Percentiles rank a stretch among this genome's conserved stretches.
Evolutionary conservation across 2,329 filamentous ascomycete genomes (phyloP).

Genomic region (Trichoderma hamatum): DNA sequence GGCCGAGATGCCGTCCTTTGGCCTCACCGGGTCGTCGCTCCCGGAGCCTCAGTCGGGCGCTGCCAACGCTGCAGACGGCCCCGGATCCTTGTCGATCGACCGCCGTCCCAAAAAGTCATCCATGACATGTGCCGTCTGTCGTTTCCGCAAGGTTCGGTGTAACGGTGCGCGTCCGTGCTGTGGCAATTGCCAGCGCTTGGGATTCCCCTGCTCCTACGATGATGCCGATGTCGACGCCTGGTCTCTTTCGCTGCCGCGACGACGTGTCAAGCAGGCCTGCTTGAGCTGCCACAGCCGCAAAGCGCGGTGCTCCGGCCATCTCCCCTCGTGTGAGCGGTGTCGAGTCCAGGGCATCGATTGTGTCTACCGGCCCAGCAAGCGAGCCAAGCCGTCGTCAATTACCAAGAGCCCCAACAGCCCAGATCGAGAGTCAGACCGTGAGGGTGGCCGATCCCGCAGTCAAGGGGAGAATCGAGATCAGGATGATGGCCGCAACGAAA

Average conservation of each 20-base stretch:
- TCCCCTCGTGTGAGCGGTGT: conserved; percentile 56
- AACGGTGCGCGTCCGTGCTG: conserved; percentile 57
- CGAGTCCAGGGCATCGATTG: conserved; percentile 58
- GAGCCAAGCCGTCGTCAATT: conserved; percentile 35
- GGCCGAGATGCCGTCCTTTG: conserved; percentile 16
- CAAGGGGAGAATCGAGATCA: conserved; percentile 7
- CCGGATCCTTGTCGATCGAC: conserved; percentile 31
- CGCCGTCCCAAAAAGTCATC: conserved; percentile 48
- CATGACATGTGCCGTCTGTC: conserved; percentile 57
- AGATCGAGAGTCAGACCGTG: conserved; percentile 39
- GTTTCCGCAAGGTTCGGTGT: conserved; percentile 61
- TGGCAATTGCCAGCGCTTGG: conserved; percentile 61
- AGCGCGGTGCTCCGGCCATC: conserved; percentile 60
- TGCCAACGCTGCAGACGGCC: background rate
- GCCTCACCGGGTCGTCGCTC: conserved; percentile 20
- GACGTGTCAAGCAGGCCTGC: conserved; percentile 60
- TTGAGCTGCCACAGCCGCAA: conserved; percentile 62
- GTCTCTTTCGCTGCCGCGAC: conserved; percentile 51
- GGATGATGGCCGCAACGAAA: conserved; percentile 41
- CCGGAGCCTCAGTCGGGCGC: conserved; percentile 10
- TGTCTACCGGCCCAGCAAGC: conserved; percentile 56
- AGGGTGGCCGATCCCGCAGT: conserved; percentile 10
- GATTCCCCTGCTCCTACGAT: conserved; percentile 61
- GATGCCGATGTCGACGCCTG: conserved; percentile 49
- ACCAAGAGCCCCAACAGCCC: conserved; percentile 39